A percentile compares a stretch with the other conserved stretches of the same genome.
These are phyloP conservation scores for Salix exigua DNA, from an alignment of 345 rosid genomes.

Conservation along the genomic window DNA sequence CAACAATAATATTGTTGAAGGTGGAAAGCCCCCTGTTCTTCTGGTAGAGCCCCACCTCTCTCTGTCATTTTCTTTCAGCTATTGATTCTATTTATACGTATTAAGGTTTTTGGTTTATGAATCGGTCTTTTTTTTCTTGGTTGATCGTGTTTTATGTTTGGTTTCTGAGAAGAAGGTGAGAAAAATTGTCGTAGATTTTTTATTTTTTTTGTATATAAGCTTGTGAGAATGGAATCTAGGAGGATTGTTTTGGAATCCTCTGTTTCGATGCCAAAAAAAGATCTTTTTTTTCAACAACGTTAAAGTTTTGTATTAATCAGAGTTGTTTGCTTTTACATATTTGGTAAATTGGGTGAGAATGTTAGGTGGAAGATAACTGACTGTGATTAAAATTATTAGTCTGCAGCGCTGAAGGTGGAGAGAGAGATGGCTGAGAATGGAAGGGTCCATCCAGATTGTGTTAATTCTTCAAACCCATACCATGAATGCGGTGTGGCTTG, in stretches of 20 bases:
- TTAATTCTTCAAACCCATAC: slow-evolving; percentile 29
- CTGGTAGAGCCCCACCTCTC: neutral
- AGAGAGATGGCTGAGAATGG: slow-evolving; percentile 28
- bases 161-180: neutral
- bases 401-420: slow-evolving; percentile 2
- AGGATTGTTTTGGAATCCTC: neutral
- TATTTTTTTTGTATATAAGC: neutral
- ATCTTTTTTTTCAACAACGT: neutral
- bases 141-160: slow-evolving; percentile 5
- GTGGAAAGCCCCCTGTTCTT: neutral
- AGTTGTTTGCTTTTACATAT: neutral
- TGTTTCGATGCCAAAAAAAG: neutral
- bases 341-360: neutral
- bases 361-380: neutral
- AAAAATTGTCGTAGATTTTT: neutral
- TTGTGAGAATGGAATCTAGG: neutral
- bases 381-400: neutral
- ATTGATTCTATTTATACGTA: neutral
- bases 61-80: neutral
- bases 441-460: slow-evolving; percentile 28
- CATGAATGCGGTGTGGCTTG: slow-evolving; percentile 35
- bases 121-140: neutral
- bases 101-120: too few relatives aligned
- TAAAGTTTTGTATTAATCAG: neutral
- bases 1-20: neutral